Conservation (phyloP, 83 land plant species). For the Picea engelmannii region DNA sequence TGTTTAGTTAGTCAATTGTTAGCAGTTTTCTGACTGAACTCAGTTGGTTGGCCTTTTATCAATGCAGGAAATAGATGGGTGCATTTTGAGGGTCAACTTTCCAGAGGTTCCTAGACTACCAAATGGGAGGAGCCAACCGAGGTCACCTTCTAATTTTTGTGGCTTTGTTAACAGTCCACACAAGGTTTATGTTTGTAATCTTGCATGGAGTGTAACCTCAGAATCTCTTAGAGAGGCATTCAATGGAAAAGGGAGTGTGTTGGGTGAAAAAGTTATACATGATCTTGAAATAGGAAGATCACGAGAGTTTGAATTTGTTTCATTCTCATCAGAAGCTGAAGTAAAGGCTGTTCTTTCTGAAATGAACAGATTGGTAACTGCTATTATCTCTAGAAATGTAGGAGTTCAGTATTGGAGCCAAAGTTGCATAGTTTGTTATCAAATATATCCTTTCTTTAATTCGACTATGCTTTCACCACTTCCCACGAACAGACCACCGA, state of each 20-base stretch:
- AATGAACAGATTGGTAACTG: slow-evolving; percentile 79
- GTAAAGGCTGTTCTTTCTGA: slow-evolving; percentile 58
- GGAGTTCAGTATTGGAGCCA: too few relatives aligned
- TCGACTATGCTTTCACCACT: too few relatives aligned
- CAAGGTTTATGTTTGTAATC: slow-evolving; percentile 88
- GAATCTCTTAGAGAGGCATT: slow-evolving; percentile 13
- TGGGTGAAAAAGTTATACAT: slow-evolving; percentile 18
- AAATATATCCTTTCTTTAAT: too few relatives aligned
- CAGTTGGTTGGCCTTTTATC: slow-evolving; percentile 8
- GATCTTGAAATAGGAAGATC: slow-evolving; percentile 82
- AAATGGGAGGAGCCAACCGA: slow-evolving; percentile 7
- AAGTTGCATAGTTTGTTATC: too few relatives aligned
- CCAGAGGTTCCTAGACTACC: too few relatives aligned
- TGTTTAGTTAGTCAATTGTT: too few relatives aligned
- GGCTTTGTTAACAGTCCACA: slow-evolving; percentile 54
- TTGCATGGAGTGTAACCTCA: slow-evolving; percentile 76
- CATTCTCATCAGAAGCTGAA: slow-evolving; percentile 60
- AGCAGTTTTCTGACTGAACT: neutral
- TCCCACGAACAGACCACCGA: too few relatives aligned
- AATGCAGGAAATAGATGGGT: slow-evolving; percentile 56
- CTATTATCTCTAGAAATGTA: too few relatives aligned
- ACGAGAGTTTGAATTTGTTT: slow-evolving; percentile 87
- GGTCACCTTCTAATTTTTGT: slow-evolving; percentile 21
- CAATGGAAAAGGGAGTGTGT: too few relatives aligned
- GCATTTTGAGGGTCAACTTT: slow-evolving; percentile 77